Conservation (phyloP, 257 asterid species). For the Cordia subcordata region DNA sequence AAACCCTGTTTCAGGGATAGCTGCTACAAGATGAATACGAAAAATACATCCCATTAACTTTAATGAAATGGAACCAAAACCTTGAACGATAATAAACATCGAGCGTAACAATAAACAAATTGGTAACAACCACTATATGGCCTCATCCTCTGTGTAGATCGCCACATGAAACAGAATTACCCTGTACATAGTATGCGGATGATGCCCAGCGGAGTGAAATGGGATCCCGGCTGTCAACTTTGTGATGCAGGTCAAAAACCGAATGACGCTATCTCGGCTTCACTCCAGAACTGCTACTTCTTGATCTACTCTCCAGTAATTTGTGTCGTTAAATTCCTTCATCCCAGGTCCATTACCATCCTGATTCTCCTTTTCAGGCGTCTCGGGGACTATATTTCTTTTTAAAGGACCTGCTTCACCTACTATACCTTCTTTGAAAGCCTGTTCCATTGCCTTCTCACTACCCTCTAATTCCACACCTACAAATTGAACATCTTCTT, state of each 20-base stretch:
- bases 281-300: slow-evolving; percentile 69
- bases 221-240: slow-evolving; percentile 15
- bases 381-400: slow-evolving; percentile 39
- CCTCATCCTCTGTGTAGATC: slow-evolving; percentile 21
- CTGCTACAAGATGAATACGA: background rate
- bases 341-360: slow-evolving; percentile 50
- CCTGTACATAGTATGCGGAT: slow-evolving; percentile 31
- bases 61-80: slow-evolving; percentile 8
- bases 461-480: slow-evolving; percentile 93
- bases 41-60: background rate
- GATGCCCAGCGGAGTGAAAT: slow-evolving; percentile 7
- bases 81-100: slow-evolving; percentile 18
- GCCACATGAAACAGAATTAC: slow-evolving; percentile 32
- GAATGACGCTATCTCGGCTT: background rate
- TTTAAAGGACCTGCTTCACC: slow-evolving; percentile 88
- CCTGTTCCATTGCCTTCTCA: slow-evolving; percentile 75
- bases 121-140: slow-evolving; percentile 19
- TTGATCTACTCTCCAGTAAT: slow-evolving; percentile 95
- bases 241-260: background rate
- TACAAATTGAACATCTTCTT: slow-evolving; percentile 96
- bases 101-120: slow-evolving; percentile 25
- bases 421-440: slow-evolving; percentile 88
- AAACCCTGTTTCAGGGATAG: slow-evolving; percentile 2
- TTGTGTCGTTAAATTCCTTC: slow-evolving; percentile 77
- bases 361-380: slow-evolving; percentile 42